Base-by-base conservation (phyloP, 805 yeast genomes). In the Ogataea dorogensis region DNA sequence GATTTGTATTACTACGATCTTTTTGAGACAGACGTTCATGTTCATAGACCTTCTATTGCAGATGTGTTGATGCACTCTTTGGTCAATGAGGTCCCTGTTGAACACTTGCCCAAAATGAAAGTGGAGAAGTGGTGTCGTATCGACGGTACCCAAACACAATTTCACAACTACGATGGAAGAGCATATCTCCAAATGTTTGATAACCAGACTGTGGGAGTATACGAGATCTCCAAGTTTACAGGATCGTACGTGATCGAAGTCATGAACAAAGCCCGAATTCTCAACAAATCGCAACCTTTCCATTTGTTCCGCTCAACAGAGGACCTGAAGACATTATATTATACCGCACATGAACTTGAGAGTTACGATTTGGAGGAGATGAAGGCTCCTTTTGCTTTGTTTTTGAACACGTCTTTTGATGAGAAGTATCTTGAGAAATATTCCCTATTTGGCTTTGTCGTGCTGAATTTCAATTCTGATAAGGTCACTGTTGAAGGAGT, bases 11-110 rank as follows among this genome's bases (percentile, higher is more conserved):
- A 68, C 33, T 40, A 40, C 17, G 43, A 51, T 17, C 23, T 26
- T 3, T 33, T 43, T 43, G 48, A 28, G 32, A 24, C 27, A 23
- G 33, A 35, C 3, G 24, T 27, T 8, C 40, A 39, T 5, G 52
- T 68, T 17, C 69, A 67, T 31, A 51, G 64, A 29, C 84, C 93
- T 2, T 70, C 81, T 3, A 67, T 84, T 10, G 72, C 95, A 0
- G 96, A 88, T 57, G 70, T 86, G 30, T 63, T 91, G 41, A 86
- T 89, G 95, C 95, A 89, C 52, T 86, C 96, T 0, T 67, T 91
- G 54, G 77, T 85, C 19, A 91, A 91, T 55, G 94, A 86, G 50
- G 81, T 80, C 16, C 93, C 95, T 0, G 68, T 91, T 26, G 46
- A 53, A 3, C 67, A 73, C 24, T 62, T 88, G 12, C 96, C 97